Conservation (phyloP, 1,284 basidiomycete species). For the Mycena citricolor region DNA sequence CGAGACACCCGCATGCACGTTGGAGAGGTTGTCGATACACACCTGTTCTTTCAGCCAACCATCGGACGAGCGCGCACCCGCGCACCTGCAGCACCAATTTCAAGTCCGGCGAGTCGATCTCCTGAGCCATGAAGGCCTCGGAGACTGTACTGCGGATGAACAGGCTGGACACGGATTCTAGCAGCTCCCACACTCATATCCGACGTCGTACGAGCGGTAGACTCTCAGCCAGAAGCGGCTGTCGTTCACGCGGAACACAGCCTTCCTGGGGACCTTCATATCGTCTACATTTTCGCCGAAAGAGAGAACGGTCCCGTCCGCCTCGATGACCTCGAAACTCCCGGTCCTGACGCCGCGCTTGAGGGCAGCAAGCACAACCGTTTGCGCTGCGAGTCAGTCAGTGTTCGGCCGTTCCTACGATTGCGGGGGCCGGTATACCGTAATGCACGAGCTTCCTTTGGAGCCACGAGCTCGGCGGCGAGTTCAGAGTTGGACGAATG, state of each 20-base stretch:
- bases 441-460: not conserved
- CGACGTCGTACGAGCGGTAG: constrained; percentile 11
- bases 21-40: constrained; percentile 8
- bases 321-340: constrained; percentile 6
- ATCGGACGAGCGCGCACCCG: not conserved
- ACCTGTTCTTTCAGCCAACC: constrained; percentile 1
- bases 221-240: constrained; percentile 13
- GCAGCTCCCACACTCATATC: constrained; percentile 4
- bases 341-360: not conserved
- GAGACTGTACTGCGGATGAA: too few species aligned
- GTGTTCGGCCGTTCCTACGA: too few species aligned
- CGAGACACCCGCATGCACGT: constrained; percentile 1
- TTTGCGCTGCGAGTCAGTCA: not conserved
- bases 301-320: not conserved
- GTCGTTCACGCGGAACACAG: constrained; percentile 1
- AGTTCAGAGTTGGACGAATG: constrained; percentile 1
- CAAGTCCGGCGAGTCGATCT: constrained; percentile 10
- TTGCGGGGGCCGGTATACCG: not conserved
- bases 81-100: constrained; percentile 11
- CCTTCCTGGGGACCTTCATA: too few species aligned
- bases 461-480: not conserved
- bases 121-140: constrained; percentile 13
- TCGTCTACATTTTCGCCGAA: too few species aligned
- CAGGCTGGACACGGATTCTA: too few species aligned
- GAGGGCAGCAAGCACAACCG: not conserved